These are phyloP conservation scores for Paxillus ammoniavirescens DNA, from an alignment of 768 basidiomycete species.

Conservation along the genomic window DNA sequence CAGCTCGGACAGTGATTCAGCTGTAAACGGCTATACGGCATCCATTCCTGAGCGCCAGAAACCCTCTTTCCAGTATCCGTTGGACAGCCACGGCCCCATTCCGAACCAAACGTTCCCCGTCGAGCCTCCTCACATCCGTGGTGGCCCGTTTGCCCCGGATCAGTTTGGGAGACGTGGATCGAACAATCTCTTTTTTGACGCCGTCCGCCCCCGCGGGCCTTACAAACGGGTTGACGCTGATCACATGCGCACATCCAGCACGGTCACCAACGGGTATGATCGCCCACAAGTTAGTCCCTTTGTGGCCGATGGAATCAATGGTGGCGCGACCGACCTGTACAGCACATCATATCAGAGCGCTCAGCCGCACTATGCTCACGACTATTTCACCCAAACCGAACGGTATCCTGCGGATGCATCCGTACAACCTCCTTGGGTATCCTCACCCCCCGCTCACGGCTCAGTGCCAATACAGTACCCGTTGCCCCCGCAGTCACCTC, in stretches of 20 bases:
- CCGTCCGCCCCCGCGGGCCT: conserved; percentile 26
- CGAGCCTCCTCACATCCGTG: conserved; percentile 16
- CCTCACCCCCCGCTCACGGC: conserved; percentile 25
- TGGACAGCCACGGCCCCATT: conserved; percentile 13
- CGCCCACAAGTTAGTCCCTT: conserved; percentile 21
- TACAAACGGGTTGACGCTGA: conserved; percentile 26
- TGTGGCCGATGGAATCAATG: conserved; percentile 16
- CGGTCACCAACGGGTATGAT: conserved; percentile 20
- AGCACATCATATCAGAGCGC: conserved; percentile 14
- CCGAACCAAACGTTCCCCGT: conserved; percentile 10
- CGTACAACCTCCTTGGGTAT: conserved; percentile 26
- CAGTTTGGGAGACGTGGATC: conserved; percentile 33
- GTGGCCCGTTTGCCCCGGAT: conserved; percentile 11
- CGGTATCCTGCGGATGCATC: conserved; percentile 18
- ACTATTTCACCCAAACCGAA: conserved; percentile 29
- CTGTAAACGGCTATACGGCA: conserved; percentile 6
- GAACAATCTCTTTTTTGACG: conserved; percentile 41
- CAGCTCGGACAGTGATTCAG: conserved; percentile 9
- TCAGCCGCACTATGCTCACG: conserved; percentile 24
- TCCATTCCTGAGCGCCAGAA: conserved; percentile 20
- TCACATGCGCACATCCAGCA: conserved; percentile 17
- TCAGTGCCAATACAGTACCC: conserved; percentile 25
- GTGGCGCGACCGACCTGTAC: conserved; percentile 27
- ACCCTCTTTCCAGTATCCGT: conserved; percentile 14
- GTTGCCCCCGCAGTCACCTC: conserved; percentile 25